Base-by-base conservation (phyloP, 2,329 filamentous ascomycete species). In the Chrysoporthe deuterocubensis region DNA sequence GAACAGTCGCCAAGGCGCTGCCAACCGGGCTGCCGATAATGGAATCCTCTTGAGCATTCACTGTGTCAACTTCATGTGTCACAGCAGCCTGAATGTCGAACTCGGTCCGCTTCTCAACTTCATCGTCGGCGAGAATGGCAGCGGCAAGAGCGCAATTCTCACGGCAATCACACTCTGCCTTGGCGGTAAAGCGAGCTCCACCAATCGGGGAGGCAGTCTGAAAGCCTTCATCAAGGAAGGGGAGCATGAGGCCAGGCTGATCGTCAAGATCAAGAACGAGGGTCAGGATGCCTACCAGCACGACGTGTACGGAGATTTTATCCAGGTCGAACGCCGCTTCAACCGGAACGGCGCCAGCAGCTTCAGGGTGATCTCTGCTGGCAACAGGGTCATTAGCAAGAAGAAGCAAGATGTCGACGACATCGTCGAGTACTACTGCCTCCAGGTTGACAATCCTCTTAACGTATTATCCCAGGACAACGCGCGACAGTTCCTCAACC, bases 31-130 rank as follows among this genome's bases (percentile, higher is more conserved):
- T 1, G 90, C 93, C 0, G 91, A 96, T 50, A 90, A 92, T 73
- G 94, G 93, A 1, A 95, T 98, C 65, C 91, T 98, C 59, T 91
- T 97, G 77, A 90, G 90, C 71, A 91, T 98, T 66, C 91, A 89
- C 48, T 96, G 94, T 77, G 87, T 89, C 73, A 97, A 97, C 77
- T 98, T 98, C 79, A 98, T 98, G 96, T 98, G 95, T 75, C 96
- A 99, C 77, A 84, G 89, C 57, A 89, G 90, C 66, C 85, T 98
- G 21, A 88, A 91, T 56, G 92, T 97, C 69, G 87, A 91, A 67
- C 84, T 99, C n/a, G 96, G 96, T 0, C 96, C 96, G 0, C 83
- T 97, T 48, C 96, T 99, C 78, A 99, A 99, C 79, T 99, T 99
- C 79, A 94, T 99, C 70, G 94, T 97, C 66, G 96, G 96, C 18